phyloP scores from a whole-genome alignment of 345 rosid species.

The Reutealis trisperma region DNA sequence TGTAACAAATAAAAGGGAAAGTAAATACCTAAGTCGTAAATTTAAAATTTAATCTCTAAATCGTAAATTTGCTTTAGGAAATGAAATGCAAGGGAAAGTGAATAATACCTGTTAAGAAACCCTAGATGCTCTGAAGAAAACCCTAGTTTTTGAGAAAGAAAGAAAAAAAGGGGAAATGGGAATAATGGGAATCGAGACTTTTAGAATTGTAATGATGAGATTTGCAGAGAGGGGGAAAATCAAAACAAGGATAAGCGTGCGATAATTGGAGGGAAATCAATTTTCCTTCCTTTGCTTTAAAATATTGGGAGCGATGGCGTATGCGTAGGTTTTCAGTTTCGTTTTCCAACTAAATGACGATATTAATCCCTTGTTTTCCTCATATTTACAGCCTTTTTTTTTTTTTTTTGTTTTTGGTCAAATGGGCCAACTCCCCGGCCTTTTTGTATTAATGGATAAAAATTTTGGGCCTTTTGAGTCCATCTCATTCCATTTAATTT shows the following conservation, averaged over 20 bases:
- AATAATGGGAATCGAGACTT: not conserved
- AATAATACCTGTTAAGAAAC: constrained; percentile 19
- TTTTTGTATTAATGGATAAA: too few relatives aligned
- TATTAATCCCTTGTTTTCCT: not conserved
- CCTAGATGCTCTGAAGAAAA: constrained; percentile 24
- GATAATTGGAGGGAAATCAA: constrained; percentile 42
- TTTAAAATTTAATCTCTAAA: too few relatives aligned
- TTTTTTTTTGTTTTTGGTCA: too few relatives aligned
- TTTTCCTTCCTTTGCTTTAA: not conserved
- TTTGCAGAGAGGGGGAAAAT: not conserved
- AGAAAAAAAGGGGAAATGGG: not conserved
- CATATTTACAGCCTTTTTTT: not conserved
- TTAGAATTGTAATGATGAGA: not conserved
- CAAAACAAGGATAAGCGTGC: not conserved
- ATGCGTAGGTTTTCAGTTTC: constrained; percentile 20
- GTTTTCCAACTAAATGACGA: not conserved
- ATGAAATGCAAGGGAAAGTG: not conserved
- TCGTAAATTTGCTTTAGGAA: too few relatives aligned
- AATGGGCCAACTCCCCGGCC: too few relatives aligned
- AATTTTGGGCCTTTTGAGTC: too few relatives aligned
- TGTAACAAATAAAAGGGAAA: too few relatives aligned
- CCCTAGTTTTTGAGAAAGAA: constrained; percentile 8
- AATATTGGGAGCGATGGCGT: constrained; percentile 4
- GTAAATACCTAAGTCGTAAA: too few relatives aligned
- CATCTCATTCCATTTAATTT: too few relatives aligned